Base-by-base conservation (phyloP, 108 stramenopile genomes). In the Cyclotella distinguenda region DNA sequence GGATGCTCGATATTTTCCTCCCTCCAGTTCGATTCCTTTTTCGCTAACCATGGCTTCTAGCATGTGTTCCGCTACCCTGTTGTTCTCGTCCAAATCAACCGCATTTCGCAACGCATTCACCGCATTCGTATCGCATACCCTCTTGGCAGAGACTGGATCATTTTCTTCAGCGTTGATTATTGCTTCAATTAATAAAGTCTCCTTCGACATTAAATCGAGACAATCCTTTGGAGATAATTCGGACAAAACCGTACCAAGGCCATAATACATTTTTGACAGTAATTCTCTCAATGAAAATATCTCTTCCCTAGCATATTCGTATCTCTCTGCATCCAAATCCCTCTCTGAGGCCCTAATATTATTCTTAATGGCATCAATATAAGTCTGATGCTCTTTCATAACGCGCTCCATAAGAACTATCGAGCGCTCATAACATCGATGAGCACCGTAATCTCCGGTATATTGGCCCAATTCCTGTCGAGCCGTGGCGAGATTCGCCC, bases 81-180 rank as follows among this genome's bases (percentile, higher is more conserved):
- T 79, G 23, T 82, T 78, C 3, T 66, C 74, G 53, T 84, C 84
- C 57, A 87, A 77, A 35, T 72, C 69, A 4, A 80, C 73, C 21
- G 88, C 88, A 59, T 80, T 73, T 10, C 88, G 60, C 21, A 86
- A 30, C 7, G 84, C 74, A 64, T 89, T 89, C 38, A 84, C 67
- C 16, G 86, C 88, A 54, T 85, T 86, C 54, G 79, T 72, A 26
- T 61, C 50, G 49, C 85, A 85, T 11, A 84, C 47, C 4, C 15
- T 33, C 25, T 66, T 73, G 8, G 71, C 77, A 4, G 79, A 46
- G 19, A 58, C 51, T 3, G 30, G 46, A 18, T 70, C 62, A 22
- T 72, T 47, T 26, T 30, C 30, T 7, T 22, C 68, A 4, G 56
- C 68, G n/a, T n/a, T n/a, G n/a, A n/a, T n/a, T 32, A 31, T 44